phyloP scores from a whole-genome alignment of 306 rosid genomes.

The Casuarina equisetifolia region DNA sequence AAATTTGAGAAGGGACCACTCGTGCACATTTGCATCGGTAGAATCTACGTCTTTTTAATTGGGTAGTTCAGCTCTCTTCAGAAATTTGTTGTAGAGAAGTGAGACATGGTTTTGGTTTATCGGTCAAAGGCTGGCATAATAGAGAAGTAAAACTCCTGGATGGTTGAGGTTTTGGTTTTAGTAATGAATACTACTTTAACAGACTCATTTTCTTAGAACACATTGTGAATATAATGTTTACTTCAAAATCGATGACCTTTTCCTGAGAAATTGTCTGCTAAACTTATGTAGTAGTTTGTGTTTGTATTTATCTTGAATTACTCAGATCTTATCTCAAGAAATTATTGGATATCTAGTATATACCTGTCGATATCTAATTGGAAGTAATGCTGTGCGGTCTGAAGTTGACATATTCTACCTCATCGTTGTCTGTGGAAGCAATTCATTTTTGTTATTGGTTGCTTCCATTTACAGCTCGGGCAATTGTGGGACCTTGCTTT shows the following conservation, averaged over 20 bases:
- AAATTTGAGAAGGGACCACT: slow-evolving; percentile 28
- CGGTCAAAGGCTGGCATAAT: slow-evolving; percentile 17
- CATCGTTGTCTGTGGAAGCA: not conserved
- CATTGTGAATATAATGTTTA: not conserved
- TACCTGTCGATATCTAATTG: not conserved
- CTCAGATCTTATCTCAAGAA: not conserved
- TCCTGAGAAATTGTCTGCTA: not conserved
- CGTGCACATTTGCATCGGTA: slow-evolving; percentile 15
- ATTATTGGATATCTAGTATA: not conserved
- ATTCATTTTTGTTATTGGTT: not conserved
- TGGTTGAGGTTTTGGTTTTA: slow-evolving; percentile 13
- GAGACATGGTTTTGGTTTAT: slow-evolving; percentile 26
- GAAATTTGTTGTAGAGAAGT: slow-evolving; percentile 46
- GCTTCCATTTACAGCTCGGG: not conserved
- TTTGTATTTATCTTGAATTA: not conserved
- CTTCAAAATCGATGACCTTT: not conserved
- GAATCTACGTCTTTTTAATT: slow-evolving; percentile 20
- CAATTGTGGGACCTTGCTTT: not conserved
- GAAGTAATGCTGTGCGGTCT: not conserved
- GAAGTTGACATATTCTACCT: not conserved
- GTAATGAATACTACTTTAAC: slow-evolving; percentile 18
- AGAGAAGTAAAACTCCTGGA: slow-evolving; percentile 9
- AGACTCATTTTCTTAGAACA: slow-evolving; percentile 8
- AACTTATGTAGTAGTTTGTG: not conserved
- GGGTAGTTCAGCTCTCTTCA: slow-evolving; percentile 29